Percentiles rank a stretch among this genome's conserved stretches.
Evolutionary conservation across 257 asterid genomes (phyloP).

Genomic region (Verbena officinalis): DNA sequence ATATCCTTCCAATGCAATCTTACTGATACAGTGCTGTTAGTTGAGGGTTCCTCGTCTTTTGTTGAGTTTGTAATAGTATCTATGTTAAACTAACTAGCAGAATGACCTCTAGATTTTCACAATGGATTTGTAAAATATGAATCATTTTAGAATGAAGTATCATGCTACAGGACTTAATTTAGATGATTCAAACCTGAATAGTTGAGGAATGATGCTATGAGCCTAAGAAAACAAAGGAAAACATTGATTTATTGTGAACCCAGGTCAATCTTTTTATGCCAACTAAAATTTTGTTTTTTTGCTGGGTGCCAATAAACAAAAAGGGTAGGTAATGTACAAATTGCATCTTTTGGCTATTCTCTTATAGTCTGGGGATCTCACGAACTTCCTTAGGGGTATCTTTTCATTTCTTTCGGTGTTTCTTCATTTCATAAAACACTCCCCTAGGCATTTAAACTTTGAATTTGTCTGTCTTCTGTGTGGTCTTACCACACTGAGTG

Average conservation of each 20-base stretch:
- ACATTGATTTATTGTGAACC: slow-evolving; percentile 11
- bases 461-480: slow-evolving; percentile 7
- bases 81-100: neutral
- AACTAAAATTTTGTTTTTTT: slow-evolving; percentile 7
- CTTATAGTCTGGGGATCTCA: slow-evolving; percentile 8
- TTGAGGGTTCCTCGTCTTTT: slow-evolving; percentile 10
- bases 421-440: slow-evolving; percentile 8
- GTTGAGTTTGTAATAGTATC: neutral
- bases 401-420: slow-evolving; percentile 9
- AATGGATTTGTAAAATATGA: neutral
- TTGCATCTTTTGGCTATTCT: slow-evolving; percentile 14
- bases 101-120: neutral
- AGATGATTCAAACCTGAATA: slow-evolving; percentile 15
- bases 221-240: slow-evolving; percentile 4
- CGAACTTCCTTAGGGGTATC: neutral
- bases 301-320: neutral
- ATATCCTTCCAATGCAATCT: slow-evolving; percentile 7
- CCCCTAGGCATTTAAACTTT: slow-evolving; percentile 4
- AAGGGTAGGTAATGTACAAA: neutral
- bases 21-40: slow-evolving; percentile 6
- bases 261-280: slow-evolving; percentile 9
- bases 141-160: neutral
- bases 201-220: neutral
- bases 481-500: neutral
- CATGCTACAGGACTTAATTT: neutral